Evolutionary conservation across 129 eudicot species (phyloP), one percentile per base, ranked within the genome.

Genomic region (Gnaphalium uliginosum): DNA sequence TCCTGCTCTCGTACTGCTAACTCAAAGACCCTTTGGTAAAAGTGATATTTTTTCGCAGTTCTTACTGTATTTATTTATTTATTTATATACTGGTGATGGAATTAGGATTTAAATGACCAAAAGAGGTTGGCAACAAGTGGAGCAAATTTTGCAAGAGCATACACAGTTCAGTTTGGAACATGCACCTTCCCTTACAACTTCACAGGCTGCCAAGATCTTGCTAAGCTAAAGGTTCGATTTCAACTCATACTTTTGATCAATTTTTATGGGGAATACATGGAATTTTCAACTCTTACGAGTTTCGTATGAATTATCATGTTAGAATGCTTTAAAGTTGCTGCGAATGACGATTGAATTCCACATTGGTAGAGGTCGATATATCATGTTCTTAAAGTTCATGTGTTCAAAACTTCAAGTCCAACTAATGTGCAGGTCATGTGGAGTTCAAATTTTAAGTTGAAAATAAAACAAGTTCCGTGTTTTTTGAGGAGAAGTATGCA

Each of bases 201-300:
- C 93, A 94, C 98, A 21, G 97, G 98, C 53, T 94, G 98, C 97
- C 97, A 94, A 89, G 98, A 94, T 87, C 98, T 94, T 81, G 98
- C 98, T 70, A 94, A 87, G 84, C 86, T 66, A 77, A 90, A 94
- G 98, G 98, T 93, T 37, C 24, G 21, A 56, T 56, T 21, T 54
- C 60, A 54, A 54, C 60, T 54, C 24, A 4, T 33, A 21, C 2
- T 23, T 5, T 4, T 51, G 4, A 29, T 53, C 27, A 63, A 6
- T 17, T 46, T 13, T 14, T 39, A 39, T 9, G 46, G 13, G 3
- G 14, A 37, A 37, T 1, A 39, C 9, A 39, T 39, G 8, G 5
- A n/a, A n/a, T 53, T 53, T 53, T 51, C 58, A 51, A 51, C 58
- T 51, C 21, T 14, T 51, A 51, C 59, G 19, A 56, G 61, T 6